A percentile compares a stretch with the other conserved stretches of the same genome.
Conservation (phyloP, 1,284 basidiomycete species). For the Melampsora larici-populina region DNA sequence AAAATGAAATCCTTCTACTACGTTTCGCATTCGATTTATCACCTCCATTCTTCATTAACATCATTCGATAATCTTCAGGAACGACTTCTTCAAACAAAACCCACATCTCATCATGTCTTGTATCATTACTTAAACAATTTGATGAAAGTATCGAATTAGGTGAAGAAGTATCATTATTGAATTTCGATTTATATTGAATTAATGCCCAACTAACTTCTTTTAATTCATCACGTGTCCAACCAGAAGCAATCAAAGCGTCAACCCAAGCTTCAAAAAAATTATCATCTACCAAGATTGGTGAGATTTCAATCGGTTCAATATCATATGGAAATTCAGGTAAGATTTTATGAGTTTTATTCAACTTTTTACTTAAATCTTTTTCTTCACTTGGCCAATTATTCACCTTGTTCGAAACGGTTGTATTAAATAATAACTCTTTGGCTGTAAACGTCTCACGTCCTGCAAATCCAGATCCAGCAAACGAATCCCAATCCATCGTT, state of each 20-base stretch:
- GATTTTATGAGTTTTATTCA: conserved; percentile 46
- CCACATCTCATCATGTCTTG: conserved; percentile 49
- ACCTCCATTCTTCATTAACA: conserved; percentile 38
- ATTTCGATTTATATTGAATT: conserved; percentile 48
- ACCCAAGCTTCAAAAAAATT: conserved; percentile 51
- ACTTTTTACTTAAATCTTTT: conserved; percentile 42
- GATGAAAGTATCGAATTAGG: background rate
- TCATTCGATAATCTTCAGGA: conserved; percentile 49
- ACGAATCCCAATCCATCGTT: conserved; percentile 51
- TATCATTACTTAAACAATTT: conserved; percentile 37
- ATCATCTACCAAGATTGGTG: conserved; percentile 47
- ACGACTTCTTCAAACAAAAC: conserved; percentile 50
- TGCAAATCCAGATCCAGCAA: conserved; percentile 48
- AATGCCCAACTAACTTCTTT: conserved; percentile 51
- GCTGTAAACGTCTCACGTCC: conserved; percentile 49
- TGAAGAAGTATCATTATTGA: conserved; percentile 39
- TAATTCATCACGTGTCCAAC: conserved; percentile 51
- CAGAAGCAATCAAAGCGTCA: conserved; percentile 50
- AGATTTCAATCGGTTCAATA: conserved; percentile 46
- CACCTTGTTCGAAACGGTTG: conserved; percentile 33
- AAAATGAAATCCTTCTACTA: background rate
- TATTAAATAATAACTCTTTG: conserved; percentile 49
- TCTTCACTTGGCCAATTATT: conserved; percentile 43
- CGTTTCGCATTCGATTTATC: background rate
- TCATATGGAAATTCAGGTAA: conserved; percentile 50